Percentiles rank a stretch among this genome's conserved stretches.
Conservation (phyloP, 2,329 filamentous ascomycete genomes). For the Ploettnerulaceae sp. region DNA sequence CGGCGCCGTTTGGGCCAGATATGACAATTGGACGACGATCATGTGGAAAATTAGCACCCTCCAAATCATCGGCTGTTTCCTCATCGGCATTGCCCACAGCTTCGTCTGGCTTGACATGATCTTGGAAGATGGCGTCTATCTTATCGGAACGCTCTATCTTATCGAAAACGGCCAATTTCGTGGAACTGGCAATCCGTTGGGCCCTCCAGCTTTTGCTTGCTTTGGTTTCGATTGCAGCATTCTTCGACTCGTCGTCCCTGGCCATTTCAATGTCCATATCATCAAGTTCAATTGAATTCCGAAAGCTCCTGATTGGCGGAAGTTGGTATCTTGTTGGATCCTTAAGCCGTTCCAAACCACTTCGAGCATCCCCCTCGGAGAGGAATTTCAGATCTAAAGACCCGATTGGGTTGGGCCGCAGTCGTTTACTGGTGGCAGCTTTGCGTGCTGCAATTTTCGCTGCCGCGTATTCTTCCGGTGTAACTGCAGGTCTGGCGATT, state of each 20-base stretch:
- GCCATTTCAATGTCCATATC: constrained; percentile 86
- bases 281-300: constrained; percentile 68
- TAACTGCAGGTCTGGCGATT: constrained; percentile 72
- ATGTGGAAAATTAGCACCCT: constrained; percentile 38
- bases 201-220: constrained; percentile 89
- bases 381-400: constrained; percentile 77
- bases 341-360: constrained; percentile 66
- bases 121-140: constrained; percentile 52
- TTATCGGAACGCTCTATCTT: constrained; percentile 81
- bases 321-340: constrained; percentile 58
- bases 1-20: constrained; percentile 57
- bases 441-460: constrained; percentile 63
- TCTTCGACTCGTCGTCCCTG: constrained; percentile 53
- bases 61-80: constrained; percentile 35
- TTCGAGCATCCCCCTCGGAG: constrained; percentile 55
- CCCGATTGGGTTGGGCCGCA: constrained; percentile 64
- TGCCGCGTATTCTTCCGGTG: constrained; percentile 61
- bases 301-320: constrained; percentile 66
- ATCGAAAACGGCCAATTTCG: constrained; percentile 73
- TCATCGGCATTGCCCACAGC: constrained; percentile 33
- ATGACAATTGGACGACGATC: constrained; percentile 58
- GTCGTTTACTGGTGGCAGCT: constrained; percentile 64
- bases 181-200: constrained; percentile 71
- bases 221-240: constrained; percentile 62
- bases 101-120: constrained; percentile 38